Percentiles rank a stretch among this genome's conserved stretches.
phyloP scores from a whole-genome alignment of 192 early-diverging fungal species.

The Coemansia aciculifera region DNA sequence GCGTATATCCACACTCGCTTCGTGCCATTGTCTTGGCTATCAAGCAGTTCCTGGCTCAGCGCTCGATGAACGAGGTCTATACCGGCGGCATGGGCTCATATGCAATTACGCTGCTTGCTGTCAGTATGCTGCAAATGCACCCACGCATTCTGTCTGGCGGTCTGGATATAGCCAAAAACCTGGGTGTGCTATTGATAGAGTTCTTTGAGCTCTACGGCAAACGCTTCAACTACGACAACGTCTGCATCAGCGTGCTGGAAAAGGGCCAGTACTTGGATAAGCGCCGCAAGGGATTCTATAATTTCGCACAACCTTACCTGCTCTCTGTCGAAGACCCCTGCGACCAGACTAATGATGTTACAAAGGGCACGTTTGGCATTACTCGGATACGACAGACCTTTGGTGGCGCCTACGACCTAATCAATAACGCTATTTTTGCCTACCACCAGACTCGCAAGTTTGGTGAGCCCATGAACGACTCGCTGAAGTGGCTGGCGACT shows the following conservation, averaged over 20 bases:
- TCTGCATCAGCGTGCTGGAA: slow-evolving; percentile 65
- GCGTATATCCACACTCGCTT: slow-evolving; percentile 59
- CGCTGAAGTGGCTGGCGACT: slow-evolving; percentile 11
- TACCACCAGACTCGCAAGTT: slow-evolving; percentile 55
- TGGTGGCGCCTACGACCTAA: slow-evolving; percentile 49
- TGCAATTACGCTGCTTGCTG: slow-evolving; percentile 71
- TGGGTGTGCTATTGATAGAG: slow-evolving; percentile 88
- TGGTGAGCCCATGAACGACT: slow-evolving; percentile 49
- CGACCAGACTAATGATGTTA: slow-evolving; percentile 60
- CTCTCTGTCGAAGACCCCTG: slow-evolving; percentile 60
- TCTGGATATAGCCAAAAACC: slow-evolving; percentile 67
- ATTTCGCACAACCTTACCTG: slow-evolving; percentile 40
- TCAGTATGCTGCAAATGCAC: slow-evolving; percentile 86
- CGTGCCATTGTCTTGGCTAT: slow-evolving; percentile 74
- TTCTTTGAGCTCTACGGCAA: slow-evolving; percentile 91
- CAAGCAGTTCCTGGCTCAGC: slow-evolving; percentile 81
- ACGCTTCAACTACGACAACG: slow-evolving; percentile 66
- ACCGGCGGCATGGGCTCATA: slow-evolving; percentile 89
- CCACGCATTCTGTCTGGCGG: slow-evolving; percentile 67
- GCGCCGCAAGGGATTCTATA: slow-evolving; percentile 20
- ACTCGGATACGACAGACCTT: slow-evolving; percentile 50
- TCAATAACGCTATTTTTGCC: slow-evolving; percentile 49
- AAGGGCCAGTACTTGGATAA: slow-evolving; percentile 60
- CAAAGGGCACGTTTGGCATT: slow-evolving; percentile 53
- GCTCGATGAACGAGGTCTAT: slow-evolving; percentile 81